Evolutionary conservation across 2,329 filamentous ascomycete genomes (phyloP), one percentile per base, ranked within the genome.

Genomic region (Beauveria sp.): DNA sequence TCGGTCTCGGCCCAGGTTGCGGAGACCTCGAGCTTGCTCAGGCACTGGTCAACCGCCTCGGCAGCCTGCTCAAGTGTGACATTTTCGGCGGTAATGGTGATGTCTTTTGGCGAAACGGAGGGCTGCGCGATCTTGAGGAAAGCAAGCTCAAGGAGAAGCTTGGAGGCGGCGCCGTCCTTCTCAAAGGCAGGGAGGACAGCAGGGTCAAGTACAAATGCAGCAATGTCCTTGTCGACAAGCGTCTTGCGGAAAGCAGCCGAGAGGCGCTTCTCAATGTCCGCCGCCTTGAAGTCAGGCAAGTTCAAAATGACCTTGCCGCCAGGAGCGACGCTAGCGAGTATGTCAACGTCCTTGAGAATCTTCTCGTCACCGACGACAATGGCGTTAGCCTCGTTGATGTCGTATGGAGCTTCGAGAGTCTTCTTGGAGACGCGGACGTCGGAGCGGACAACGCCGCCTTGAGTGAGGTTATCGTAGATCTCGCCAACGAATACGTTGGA

Each of bases 231-330:
- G 69, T 86, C 80, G 60, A 86, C 84, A 56, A 97, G 76, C 16
- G 83, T 80, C 75, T 89, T 91, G 71, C 89, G 87, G 66, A 95
- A 84, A 52, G 79, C 73, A 43, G 82, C 80, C 2, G 91, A 85
- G 6, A 99, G 79, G 68, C 90, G 88, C 83, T 96, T 96, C 79
- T 98, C 93, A 7, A 93, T 74, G 42, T 97, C 92, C 50, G 96
- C 93, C 57, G 91, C 85, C 77, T 96, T 96, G 73, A 91, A 85
- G 67, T 86, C 88, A 31, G 90, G 83, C 26, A 95, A 82, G 69
- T 87, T 90, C 48, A 97, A 70, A 61, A 97, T 82, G 50, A 97
- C 75, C 65, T 86, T 88, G 60, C 89, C 89, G 59, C 85, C 85
- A 46, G 83, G 69, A 76, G 89, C 91, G 65, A 93, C 78, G 56